A percentile compares a stretch with the other conserved stretches of the same genome.
Evolutionary conservation across 148 eudicot species (phyloP).

Genomic region (Camellia granthamiana): DNA sequence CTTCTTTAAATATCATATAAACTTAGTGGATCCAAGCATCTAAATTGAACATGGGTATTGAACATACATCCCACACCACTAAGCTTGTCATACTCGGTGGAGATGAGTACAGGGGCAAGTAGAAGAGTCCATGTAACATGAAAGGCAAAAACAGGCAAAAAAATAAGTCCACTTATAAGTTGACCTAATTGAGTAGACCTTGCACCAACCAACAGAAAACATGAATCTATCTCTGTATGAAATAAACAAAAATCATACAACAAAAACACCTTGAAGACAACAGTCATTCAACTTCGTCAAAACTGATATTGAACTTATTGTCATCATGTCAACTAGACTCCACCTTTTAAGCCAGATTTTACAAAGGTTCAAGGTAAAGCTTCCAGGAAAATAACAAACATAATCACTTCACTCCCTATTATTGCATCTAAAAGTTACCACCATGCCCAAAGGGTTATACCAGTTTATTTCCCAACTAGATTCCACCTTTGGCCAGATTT

Average conservation of each 20-base stretch:
- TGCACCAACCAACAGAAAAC: neutral
- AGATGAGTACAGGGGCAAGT: no score
- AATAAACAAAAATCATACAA: neutral
- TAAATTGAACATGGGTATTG: no score
- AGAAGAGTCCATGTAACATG: no score
- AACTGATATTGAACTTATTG: neutral
- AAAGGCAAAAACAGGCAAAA: no score
- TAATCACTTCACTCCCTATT: neutral
- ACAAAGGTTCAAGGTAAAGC: neutral
- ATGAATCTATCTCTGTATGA: neutral
- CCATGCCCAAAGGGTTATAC: constrained; percentile 95
- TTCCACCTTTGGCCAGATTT: neutral
- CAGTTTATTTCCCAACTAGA: constrained; percentile 57
- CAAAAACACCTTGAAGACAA: neutral
- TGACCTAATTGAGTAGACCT: neutral
- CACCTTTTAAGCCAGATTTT: neutral
- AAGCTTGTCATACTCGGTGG: no score
- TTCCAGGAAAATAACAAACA: neutral
- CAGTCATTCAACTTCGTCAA: neutral
- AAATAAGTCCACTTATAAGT: neutral
- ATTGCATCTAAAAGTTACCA: constrained; percentile 51
- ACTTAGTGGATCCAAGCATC: no score
- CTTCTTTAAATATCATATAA: no score
- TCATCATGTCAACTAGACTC: neutral
- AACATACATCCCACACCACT: no score